Conservation (phyloP, 371 early-diverging fungal genomes). For the Mucor irregularis region DNA sequence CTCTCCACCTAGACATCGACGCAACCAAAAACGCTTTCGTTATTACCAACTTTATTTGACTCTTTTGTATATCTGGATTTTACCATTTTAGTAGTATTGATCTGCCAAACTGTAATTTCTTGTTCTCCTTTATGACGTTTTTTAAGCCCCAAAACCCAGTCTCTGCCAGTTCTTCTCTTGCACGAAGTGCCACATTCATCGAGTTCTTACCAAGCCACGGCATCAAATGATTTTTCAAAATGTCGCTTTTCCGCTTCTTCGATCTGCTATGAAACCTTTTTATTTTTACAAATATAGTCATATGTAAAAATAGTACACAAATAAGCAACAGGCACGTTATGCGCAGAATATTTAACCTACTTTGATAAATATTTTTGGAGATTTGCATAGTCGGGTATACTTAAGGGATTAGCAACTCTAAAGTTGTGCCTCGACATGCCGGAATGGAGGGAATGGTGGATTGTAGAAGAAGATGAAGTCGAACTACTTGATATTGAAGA, state of each 20-base stretch:
- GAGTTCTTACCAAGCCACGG: constrained; percentile 22
- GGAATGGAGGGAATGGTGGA: background rate
- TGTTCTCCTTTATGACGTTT: constrained; percentile 5
- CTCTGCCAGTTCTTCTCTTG: background rate
- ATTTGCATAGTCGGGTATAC: constrained; percentile 2
- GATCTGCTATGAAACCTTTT: constrained; percentile 30
- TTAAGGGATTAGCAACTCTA: background rate
- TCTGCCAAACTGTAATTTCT: constrained; percentile 16
- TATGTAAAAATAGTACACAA: constrained; percentile 11
- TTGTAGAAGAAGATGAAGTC: constrained; percentile 4
- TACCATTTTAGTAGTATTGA: constrained; percentile 27
- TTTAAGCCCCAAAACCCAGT: background rate
- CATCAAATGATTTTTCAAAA: constrained; percentile 16
- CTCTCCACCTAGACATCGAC: constrained; percentile 37
- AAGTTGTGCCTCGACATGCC: background rate
- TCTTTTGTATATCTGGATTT: background rate
- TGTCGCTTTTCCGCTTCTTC: constrained; percentile 20
- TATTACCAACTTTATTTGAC: background rate
- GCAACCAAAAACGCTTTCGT: too few relatives aligned
- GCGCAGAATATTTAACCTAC: background rate
- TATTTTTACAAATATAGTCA: background rate
- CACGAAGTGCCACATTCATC: background rate
- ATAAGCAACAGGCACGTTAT: constrained; percentile 1
- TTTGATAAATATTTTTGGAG: constrained; percentile 8
- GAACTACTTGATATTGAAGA: background rate